Conservation (phyloP, 768 basidiomycete species). For the Strobilomyces echinocephalus region DNA sequence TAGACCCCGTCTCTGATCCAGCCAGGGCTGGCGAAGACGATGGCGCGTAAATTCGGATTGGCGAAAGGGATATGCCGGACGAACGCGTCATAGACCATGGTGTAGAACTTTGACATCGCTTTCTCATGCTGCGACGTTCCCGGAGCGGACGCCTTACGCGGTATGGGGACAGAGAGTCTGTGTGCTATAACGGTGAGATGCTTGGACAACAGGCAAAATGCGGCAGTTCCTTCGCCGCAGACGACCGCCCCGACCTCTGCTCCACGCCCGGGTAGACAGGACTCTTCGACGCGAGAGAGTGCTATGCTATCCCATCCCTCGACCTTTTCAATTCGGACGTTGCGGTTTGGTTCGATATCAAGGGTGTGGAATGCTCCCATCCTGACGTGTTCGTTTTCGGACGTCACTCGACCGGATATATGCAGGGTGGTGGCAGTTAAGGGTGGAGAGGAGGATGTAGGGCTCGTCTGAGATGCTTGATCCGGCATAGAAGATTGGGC, state of each 20-base stretch:
- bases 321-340: conserved; percentile 82
- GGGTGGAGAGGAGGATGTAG: conserved; percentile 31
- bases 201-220: conserved; percentile 91
- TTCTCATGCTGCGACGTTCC: conserved; percentile 88
- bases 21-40: conserved; percentile 95
- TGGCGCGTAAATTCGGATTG: conserved; percentile 68
- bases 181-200: conserved; percentile 95
- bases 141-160: conserved; percentile 82
- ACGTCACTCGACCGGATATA: conserved; percentile 78
- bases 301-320: conserved; percentile 94
- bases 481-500: conserved; percentile 45
- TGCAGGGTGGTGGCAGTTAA: conserved; percentile 60
- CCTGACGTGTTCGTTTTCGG: conserved; percentile 86
- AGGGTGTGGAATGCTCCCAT: conserved; percentile 94
- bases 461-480: conserved; percentile 29
- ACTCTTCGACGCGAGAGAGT: conserved; percentile 73
- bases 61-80: conserved; percentile 86
- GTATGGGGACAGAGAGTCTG: conserved; percentile 82
- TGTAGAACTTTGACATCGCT: conserved; percentile 79
- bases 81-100: conserved; percentile 81
- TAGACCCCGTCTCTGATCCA: conserved; percentile 90
- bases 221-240: conserved; percentile 92
- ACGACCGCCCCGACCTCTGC: conserved; percentile 96
- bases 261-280: conserved; percentile 88
- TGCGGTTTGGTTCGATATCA: conserved; percentile 86